These are phyloP conservation scores for Skeletonema marinoi DNA, from an alignment of 108 stramenopile species.

Conservation along the genomic window DNA sequence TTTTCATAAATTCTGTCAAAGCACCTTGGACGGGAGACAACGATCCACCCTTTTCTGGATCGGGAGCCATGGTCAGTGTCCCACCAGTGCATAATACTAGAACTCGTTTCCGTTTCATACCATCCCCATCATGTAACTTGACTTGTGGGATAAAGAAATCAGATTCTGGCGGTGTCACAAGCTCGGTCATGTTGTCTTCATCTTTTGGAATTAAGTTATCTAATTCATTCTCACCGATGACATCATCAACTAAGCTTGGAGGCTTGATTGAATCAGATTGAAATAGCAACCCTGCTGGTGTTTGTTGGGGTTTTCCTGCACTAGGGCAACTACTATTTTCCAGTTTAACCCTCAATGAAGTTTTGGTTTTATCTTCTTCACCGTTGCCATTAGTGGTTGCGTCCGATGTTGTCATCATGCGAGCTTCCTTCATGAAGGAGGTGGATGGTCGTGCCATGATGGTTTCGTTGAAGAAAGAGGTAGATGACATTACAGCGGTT, in stretches of 20 bases:
- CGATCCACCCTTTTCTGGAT: conserved; percentile 62
- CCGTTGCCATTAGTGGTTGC: neutral
- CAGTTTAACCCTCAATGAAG: neutral
- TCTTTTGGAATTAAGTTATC: conserved; percentile 31
- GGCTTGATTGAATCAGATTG: conserved; percentile 11
- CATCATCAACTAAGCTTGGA: neutral
- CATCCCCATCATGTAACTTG: conserved; percentile 56
- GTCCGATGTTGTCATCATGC: neutral
- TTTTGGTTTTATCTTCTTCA: neutral
- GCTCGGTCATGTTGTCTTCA: conserved; percentile 33
- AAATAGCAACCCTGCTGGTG: conserved; percentile 31
- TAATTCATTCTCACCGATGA: neutral
- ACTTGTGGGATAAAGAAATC: conserved; percentile 65
- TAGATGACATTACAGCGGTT: neutral
- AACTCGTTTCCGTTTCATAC: conserved; percentile 40
- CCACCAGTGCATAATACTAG: conserved; percentile 80
- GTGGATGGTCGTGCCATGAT: too few species aligned
- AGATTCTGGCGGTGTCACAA: conserved; percentile 27
- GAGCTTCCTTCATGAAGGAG: neutral
- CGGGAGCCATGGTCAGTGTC: conserved; percentile 82
- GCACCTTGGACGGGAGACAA: conserved; percentile 82
- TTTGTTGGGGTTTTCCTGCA: conserved; percentile 21
- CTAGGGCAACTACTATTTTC: neutral
- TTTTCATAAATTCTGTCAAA: conserved; percentile 70
- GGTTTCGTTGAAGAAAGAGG: neutral